Percentiles rank a stretch among this genome's conserved stretches.
Evolutionary conservation across 176 grass and related monocot genomes (phyloP).

Genomic region (Ensete glaucum): DNA sequence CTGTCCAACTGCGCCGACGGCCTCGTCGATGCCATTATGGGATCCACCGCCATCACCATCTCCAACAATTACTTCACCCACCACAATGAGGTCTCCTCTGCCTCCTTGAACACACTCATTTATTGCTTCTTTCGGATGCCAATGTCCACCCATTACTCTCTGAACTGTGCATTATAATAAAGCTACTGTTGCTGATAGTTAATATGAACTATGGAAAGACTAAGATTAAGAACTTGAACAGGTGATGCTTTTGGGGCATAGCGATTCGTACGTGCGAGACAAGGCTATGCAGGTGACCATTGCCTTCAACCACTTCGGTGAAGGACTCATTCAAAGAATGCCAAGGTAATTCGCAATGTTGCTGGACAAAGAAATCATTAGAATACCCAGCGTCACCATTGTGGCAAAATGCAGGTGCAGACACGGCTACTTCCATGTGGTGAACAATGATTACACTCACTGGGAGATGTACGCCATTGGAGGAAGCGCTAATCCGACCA

Average conservation of each 20-base stretch:
- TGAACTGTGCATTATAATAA: not conserved
- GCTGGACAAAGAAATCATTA: not conserved
- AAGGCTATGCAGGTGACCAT: conserved; percentile 8
- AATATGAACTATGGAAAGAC: not conserved
- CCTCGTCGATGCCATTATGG: conserved; percentile 4
- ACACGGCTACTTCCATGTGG: conserved; percentile 23
- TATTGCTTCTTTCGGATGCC: not conserved
- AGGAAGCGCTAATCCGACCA: conserved; percentile 8
- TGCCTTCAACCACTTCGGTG: conserved; percentile 4
- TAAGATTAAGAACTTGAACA: not conserved
- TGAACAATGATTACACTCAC: conserved; percentile 21
- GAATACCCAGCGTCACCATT: not conserved
- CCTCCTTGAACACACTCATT: not conserved
- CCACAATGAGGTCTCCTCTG: conserved; percentile 4
- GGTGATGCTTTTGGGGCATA: conserved; percentile 9
- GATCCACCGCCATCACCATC: conserved; percentile 11
- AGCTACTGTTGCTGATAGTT: not conserved
- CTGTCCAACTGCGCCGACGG: conserved; percentile 10
- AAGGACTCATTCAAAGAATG: conserved; percentile 6
- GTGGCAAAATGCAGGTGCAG: conserved; percentile 15
- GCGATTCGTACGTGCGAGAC: not conserved
- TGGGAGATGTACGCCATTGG: conserved; percentile 22
- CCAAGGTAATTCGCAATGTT: not conserved
- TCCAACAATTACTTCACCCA: conserved; percentile 10
- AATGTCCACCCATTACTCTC: not conserved